Evolutionary conservation across 2,329 filamentous ascomycete species (phyloP).

Genomic region (Nemania sp.): DNA sequence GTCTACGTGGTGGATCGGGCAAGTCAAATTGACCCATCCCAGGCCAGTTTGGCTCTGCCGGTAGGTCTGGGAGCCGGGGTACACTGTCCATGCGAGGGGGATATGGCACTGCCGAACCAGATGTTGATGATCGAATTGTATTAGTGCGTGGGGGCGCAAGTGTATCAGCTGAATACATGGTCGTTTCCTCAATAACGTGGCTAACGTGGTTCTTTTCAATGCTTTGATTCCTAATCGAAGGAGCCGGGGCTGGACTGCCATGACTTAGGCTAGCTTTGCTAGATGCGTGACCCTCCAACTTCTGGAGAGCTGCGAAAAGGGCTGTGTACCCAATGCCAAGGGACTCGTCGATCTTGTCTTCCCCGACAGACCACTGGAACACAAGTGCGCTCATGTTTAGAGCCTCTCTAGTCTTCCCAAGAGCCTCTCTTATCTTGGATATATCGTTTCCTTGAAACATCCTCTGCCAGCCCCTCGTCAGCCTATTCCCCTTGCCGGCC

Average conservation of each 20-base stretch:
- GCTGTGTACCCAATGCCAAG: slow-evolving; percentile 76
- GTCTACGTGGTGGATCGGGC: neutral
- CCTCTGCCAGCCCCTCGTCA: slow-evolving; percentile 72
- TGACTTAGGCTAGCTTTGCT: slow-evolving; percentile 45
- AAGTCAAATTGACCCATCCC: slow-evolving; percentile 25
- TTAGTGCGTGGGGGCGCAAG: slow-evolving; percentile 15
- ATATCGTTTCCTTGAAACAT: slow-evolving; percentile 73
- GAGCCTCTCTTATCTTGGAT: slow-evolving; percentile 67
- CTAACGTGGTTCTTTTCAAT: slow-evolving; percentile 7
- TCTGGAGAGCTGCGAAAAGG: slow-evolving; percentile 72
- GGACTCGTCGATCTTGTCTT: slow-evolving; percentile 68
- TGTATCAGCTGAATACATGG: slow-evolving; percentile 13
- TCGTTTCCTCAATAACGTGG: slow-evolving; percentile 29
- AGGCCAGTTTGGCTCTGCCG: slow-evolving; percentile 30
- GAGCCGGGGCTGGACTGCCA: slow-evolving; percentile 39
- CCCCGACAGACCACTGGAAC: slow-evolving; percentile 74
- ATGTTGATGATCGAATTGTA: slow-evolving; percentile 28
- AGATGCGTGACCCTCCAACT: slow-evolving; percentile 54
- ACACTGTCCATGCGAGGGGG: slow-evolving; percentile 35
- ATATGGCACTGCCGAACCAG: slow-evolving; percentile 15
- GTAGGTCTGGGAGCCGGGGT: slow-evolving; percentile 27
- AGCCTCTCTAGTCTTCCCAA: slow-evolving; percentile 70
- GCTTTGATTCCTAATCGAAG: neutral
- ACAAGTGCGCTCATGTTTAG: slow-evolving; percentile 73
- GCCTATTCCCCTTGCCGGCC: slow-evolving; percentile 69